Percentiles rank a stretch among this genome's conserved stretches.
These are phyloP conservation scores for Scytalidium lignicola DNA, from an alignment of 2,329 filamentous ascomycete species.

Conservation along the genomic window DNA sequence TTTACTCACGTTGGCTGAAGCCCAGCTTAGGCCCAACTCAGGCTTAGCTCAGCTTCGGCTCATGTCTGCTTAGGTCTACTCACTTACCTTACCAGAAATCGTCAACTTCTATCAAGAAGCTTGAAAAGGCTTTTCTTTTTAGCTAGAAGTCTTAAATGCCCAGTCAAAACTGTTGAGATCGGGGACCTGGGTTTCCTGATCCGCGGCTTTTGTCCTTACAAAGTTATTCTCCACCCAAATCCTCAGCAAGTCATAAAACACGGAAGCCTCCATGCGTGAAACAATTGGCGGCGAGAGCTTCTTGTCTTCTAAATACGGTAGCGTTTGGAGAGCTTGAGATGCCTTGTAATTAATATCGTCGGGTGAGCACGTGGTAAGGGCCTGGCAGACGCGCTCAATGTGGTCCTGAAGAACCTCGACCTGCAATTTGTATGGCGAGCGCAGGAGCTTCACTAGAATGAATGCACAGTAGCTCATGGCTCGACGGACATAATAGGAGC, in stretches of 20 bases:
- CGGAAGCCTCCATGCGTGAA: not conserved
- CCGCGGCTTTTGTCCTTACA: not conserved
- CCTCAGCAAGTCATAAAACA: conserved; percentile 1
- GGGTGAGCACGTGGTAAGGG: not conserved
- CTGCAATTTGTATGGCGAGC: not conserved
- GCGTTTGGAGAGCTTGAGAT: not conserved
- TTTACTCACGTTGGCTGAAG: too few relatives aligned
- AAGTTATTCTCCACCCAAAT: conserved; percentile 11
- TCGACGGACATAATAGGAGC: not conserved
- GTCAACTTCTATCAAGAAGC: too few relatives aligned
- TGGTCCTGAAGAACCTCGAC: not conserved
- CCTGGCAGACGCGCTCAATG: not conserved
- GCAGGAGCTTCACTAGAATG: not conserved
- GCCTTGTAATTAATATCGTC: not conserved
- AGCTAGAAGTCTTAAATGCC: too few relatives aligned
- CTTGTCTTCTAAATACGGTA: not conserved
- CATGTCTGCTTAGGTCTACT: too few relatives aligned
- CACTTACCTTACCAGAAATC: too few relatives aligned
- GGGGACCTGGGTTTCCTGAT: not conserved
- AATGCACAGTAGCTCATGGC: not conserved
- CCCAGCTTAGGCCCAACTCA: too few relatives aligned
- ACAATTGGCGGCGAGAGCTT: not conserved
- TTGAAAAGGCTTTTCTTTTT: too few relatives aligned
- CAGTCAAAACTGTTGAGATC: not conserved
- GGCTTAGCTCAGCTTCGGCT: too few relatives aligned